Evolutionary conservation across 257 asterid genomes (phyloP).

Genomic region (Nicotiana undulata): DNA sequence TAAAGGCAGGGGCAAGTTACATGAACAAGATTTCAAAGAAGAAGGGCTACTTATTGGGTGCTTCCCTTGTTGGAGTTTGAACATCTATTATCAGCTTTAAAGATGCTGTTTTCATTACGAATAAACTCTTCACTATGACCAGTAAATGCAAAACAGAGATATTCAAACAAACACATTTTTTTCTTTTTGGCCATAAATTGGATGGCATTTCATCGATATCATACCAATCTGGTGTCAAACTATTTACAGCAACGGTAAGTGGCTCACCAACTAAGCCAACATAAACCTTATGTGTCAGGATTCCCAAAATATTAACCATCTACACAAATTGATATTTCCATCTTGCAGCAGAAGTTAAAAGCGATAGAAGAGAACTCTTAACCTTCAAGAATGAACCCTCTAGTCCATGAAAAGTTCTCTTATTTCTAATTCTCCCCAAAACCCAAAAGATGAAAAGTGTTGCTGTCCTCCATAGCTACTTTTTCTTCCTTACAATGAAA

Average conservation of each 20-base stretch:
- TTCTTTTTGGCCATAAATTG: not conserved
- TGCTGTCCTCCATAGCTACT: not conserved
- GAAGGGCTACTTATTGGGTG: not conserved
- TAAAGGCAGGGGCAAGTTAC: not conserved
- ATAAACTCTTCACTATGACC: not conserved
- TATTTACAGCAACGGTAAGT: not conserved
- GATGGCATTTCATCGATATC: not conserved
- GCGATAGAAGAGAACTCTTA: not conserved
- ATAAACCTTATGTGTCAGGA: not conserved
- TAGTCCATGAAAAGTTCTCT: not conserved
- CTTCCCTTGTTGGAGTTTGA: not conserved
- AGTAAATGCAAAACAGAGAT: not conserved
- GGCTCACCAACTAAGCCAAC: not conserved
- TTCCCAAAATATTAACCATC: not conserved
- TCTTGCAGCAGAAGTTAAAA: not conserved
- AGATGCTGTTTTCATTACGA: not conserved
- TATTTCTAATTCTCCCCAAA: not conserved
- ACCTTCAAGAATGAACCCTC: not conserved
- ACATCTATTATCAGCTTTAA: not conserved
- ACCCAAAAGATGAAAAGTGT: not conserved
- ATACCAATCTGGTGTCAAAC: not conserved
- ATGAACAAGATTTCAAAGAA: not conserved
- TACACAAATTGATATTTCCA: not conserved
- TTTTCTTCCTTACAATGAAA: not conserved
- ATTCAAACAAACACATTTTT: not conserved